Evolutionary conservation across 169 alveolate species (phyloP), one percentile per base, ranked within the genome.

Genomic region (Cryptosporidium felis): DNA sequence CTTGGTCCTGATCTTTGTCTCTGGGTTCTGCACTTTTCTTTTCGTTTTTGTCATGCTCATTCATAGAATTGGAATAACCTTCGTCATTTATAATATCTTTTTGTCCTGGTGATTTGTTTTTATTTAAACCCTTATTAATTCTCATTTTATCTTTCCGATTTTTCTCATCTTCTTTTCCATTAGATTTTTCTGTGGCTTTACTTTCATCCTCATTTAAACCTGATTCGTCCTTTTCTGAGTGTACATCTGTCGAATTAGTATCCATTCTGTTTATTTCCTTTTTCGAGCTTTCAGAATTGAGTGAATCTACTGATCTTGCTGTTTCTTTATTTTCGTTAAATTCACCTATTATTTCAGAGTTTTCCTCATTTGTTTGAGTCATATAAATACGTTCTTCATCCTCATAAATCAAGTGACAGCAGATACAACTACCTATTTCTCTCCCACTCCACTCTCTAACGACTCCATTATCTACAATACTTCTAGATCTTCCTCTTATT

Each of bases 351-450:
- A 38, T 5, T 30, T 26, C 63, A 56, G 32, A 0, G 12, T 5
- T 18, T 56, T 28, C 32, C 6, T 32, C 60, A 16, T 56, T 16
- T 23, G 26, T 21, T 30, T 28, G 45, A 28, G 63, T 18, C 18
- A 38, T 56, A 56, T 56, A 56, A 26, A 56, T 14, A 56, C 12
- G 26, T 28, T 30, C 42, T 18, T 49, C 65, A 53, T 74, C 85
- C 56, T 74, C 85, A 58, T 53, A 53, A 10, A 74, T 56, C 21
- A 74, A 74, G 38, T 74, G 85, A 36, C 85, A 74, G 16, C 85
- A 74, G 26, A 51, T 34, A 38, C 65, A 74, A 9, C 85, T 74
- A 14, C 74, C 85, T 12, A 74, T 38, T 74, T 74, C 85, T 23
- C 67, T 56, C 28, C 85, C 85, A 21, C 58, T 53, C 85, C 85